Conservation (phyloP, 257 asterid species). For the Voacanga thouarsii region DNA sequence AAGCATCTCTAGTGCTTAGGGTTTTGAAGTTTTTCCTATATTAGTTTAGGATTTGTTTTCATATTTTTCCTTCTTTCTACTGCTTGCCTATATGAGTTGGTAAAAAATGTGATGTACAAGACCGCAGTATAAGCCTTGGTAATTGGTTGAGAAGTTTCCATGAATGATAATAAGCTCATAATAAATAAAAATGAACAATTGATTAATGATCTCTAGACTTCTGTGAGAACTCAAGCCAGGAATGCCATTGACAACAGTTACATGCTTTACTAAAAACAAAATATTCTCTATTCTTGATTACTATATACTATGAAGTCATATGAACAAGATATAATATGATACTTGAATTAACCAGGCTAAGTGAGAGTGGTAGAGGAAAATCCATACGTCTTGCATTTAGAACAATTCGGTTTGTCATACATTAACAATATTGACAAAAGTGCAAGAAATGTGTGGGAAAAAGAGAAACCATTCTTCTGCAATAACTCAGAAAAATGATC, state of each 20-base stretch:
- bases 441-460: neutral
- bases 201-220: neutral
- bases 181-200: neutral
- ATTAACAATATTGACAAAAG: neutral
- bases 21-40: too few relatives aligned
- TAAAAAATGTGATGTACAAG: neutral
- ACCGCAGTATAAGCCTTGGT: neutral
- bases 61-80: conserved; percentile 72
- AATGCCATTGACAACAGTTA: neutral
- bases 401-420: neutral
- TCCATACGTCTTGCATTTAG: neutral
- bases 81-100: conserved; percentile 54
- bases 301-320: neutral
- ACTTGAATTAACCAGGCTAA: neutral
- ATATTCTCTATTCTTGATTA: neutral
- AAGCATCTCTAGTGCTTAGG: too few relatives aligned
- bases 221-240: neutral
- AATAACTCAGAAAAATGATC: neutral
- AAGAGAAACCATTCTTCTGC: neutral
- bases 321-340: neutral
- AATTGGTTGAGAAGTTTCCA: neutral
- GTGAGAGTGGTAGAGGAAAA: neutral
- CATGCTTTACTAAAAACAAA: neutral
- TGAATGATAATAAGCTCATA: neutral
- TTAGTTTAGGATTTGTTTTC: too few relatives aligned